phyloP scores from a whole-genome alignment of 2,329 filamentous ascomycete species.

The Sclerotiophoma versabilis region DNA sequence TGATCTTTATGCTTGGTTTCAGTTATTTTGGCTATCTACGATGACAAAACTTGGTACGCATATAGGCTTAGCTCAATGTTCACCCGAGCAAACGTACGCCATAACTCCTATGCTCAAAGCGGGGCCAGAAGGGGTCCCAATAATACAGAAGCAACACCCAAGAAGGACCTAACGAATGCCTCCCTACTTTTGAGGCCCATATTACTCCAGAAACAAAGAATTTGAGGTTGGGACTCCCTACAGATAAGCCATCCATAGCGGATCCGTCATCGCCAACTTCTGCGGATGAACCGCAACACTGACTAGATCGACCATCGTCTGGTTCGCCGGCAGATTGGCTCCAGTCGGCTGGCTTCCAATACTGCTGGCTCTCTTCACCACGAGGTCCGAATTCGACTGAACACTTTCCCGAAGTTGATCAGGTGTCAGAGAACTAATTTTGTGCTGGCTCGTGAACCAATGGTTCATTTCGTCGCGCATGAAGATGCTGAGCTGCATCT shows the following conservation, averaged over 20 bases:
- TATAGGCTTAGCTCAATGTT: too few species aligned
- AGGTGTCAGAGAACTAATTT: conserved; percentile 60
- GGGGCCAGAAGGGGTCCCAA: too few species aligned
- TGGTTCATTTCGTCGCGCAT: conserved; percentile 98
- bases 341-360: conserved; percentile 79
- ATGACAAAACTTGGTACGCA: too few species aligned
- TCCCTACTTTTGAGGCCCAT: too few species aligned
- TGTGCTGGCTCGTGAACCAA: conserved; percentile 87
- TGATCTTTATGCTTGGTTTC: too few species aligned
- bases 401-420: conserved; percentile 79
- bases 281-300: conserved; percentile 92
- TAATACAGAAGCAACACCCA: too few species aligned
- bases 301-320: conserved; percentile 94
- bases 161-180: too few species aligned
- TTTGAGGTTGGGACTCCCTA: conserved; percentile 59
- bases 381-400: conserved; percentile 84
- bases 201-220: background rate
- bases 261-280: conserved; percentile 86
- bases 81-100: too few species aligned
- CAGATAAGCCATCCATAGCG: conserved; percentile 97
- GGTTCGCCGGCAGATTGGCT: conserved; percentile 84
- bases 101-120: too few species aligned
- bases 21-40: too few species aligned
- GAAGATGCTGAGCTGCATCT: conserved; percentile 91
- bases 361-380: conserved; percentile 88